Percentiles rank a stretch among this genome's conserved stretches.
Evolutionary conservation across 257 asterid species (phyloP).

Genomic region (Cinchona pubescens): DNA sequence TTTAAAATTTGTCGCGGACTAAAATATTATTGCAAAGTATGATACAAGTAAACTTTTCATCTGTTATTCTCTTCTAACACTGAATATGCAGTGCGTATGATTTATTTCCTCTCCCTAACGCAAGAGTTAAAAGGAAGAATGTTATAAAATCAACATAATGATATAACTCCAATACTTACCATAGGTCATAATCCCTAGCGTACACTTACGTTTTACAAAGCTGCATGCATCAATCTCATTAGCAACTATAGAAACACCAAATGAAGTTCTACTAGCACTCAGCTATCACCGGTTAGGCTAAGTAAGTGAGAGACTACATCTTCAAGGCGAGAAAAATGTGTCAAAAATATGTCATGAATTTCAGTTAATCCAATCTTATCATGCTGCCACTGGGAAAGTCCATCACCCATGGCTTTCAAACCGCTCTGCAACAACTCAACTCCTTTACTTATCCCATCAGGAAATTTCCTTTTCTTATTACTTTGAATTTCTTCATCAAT

Average conservation of each 20-base stretch:
- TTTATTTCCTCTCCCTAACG: too few species aligned
- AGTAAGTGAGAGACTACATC: constrained; percentile 66
- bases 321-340: constrained; percentile 67
- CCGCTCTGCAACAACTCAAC: constrained; percentile 78
- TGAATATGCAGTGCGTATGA: too few species aligned
- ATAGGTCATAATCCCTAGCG: too few species aligned
- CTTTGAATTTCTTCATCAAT: constrained; percentile 48
- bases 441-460: constrained; percentile 70
- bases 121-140: too few species aligned
- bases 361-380: constrained; percentile 45
- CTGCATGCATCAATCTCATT: too few species aligned
- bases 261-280: constrained; percentile 1
- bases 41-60: too few species aligned
- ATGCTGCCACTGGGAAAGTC: constrained; percentile 68
- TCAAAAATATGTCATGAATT: constrained; percentile 51
- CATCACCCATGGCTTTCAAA: constrained; percentile 68
- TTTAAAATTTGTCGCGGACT: too few species aligned
- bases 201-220: too few species aligned
- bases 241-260: not conserved
- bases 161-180: too few species aligned
- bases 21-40: too few species aligned
- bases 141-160: too few species aligned
- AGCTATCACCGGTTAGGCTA: constrained; percentile 47
- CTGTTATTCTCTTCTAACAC: too few species aligned
- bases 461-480: constrained; percentile 75